A percentile compares a stretch with the other conserved stretches of the same genome.
These are phyloP conservation scores for Balakata baccata DNA, from an alignment of 345 rosid species.

Conservation along the genomic window DNA sequence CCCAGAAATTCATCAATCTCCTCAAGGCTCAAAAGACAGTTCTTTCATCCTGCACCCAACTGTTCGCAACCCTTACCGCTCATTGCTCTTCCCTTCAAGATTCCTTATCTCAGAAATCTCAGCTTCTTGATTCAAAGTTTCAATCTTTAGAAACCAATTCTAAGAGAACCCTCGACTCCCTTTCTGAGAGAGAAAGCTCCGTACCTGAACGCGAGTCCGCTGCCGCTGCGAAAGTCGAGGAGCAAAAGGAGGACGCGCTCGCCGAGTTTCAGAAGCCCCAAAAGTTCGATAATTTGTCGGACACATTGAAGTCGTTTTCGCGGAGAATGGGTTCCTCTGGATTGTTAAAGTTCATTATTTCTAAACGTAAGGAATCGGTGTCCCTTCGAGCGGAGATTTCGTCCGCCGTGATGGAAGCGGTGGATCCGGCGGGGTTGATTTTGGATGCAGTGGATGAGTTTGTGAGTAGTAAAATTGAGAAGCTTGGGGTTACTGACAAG, in stretches of 20 bases:
- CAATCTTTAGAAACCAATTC: slow-evolving; percentile 36
- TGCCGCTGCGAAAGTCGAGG: slow-evolving; percentile 29
- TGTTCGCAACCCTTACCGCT: slow-evolving; percentile 40
- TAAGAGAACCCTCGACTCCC: slow-evolving; percentile 30
- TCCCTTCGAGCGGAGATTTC: slow-evolving; percentile 44
- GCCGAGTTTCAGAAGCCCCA: slow-evolving; percentile 29
- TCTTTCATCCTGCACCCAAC: slow-evolving; percentile 40
- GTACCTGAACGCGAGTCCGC: slow-evolving; percentile 44
- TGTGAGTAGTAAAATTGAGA: slow-evolving; percentile 32
- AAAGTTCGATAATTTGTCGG: slow-evolving; percentile 20
- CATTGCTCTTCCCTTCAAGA: slow-evolving; percentile 44
- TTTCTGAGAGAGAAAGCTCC: slow-evolving; percentile 34
- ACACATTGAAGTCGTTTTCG: slow-evolving; percentile 32
- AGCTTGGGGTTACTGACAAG: slow-evolving; percentile 49
- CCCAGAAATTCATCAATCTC: slow-evolving; percentile 41
- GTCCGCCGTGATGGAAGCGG: slow-evolving; percentile 39
- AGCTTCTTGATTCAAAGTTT: slow-evolving; percentile 42
- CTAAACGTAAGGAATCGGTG: slow-evolving; percentile 49
- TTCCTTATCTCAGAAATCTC: slow-evolving; percentile 35
- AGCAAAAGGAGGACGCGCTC: slow-evolving; percentile 34
- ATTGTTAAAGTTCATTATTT: slow-evolving; percentile 34
- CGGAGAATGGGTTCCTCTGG: slow-evolving; percentile 46
- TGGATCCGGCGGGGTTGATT: slow-evolving; percentile 48
- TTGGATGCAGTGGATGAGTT: slow-evolving; percentile 57
- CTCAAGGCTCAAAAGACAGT: slow-evolving; percentile 39